Evolutionary conservation across 2,329 filamentous ascomycete species (phyloP), one percentile per base, ranked within the genome.

Genomic region (Fusarium incarnatum): DNA sequence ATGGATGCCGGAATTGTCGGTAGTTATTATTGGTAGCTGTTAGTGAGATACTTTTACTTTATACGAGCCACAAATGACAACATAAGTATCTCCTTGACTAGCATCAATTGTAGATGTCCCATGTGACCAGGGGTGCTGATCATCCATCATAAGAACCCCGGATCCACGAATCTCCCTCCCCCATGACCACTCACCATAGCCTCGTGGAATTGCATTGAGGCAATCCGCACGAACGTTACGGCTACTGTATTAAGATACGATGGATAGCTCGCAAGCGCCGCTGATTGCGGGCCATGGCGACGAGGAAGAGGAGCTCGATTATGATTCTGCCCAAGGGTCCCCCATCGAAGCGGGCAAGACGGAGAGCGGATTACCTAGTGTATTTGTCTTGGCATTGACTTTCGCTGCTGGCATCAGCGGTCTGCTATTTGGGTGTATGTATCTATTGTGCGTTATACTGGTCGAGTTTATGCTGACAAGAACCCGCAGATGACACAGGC

Each of bases 381-480:
- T 83, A 22, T 90, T 89, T 67, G 83, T 91, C 32, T 87, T 89
- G 83, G 76, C 88, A 16, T 80, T 92, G 67, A 90, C 89, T 6
- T 79, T 90, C 52, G 87, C 88, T 13, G 90, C 90, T 13, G 88
- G 89, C 8, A 89, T 92, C 56, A 90, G 88, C 71, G 90, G 90
- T 9, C 81, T 92, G 2, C 76, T 92, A 1, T 92, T 92, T 80
- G 90, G 90, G 74, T 92, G 89, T 89, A 78, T 73, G 88, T 81
- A 20, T 46, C 6, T 8, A 10, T 9, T 10, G 8, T n/a, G 13
- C 30, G 2, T 30, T 34, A 18, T 28, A 6, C 32, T 28, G 15
- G 13, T 18, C n/a, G 20, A 18, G 23, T 5, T 27, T 16, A 16
- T 37, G 60, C 56, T 67, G 42, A 70, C 56, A 25, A 28, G 63